Percentiles rank a stretch among this genome's conserved stretches.
Conservation (phyloP, 306 rosid genomes). For the Lathyrus aphaca region DNA sequence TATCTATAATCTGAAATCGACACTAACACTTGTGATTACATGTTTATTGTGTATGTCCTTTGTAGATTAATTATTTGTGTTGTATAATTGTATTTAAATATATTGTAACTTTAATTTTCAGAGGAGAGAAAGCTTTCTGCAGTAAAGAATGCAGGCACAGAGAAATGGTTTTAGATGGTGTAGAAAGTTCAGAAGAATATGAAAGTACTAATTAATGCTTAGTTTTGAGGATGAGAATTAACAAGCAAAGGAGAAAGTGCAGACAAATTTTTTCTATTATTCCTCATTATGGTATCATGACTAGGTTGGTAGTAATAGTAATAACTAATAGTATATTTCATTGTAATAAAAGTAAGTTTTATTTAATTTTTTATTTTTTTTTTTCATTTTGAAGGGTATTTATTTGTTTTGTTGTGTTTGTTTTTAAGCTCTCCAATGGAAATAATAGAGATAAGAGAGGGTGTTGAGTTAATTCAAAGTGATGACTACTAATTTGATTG, state of each 20-base stretch:
- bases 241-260: slow-evolving; percentile 34
- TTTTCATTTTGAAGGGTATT: slow-evolving; percentile 3
- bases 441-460: slow-evolving; percentile 61
- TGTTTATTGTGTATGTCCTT: too few species aligned
- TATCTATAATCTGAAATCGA: too few species aligned
- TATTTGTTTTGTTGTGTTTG: neutral
- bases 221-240: slow-evolving; percentile 21
- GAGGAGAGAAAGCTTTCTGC: slow-evolving; percentile 96
- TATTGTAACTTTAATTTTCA: slow-evolving; percentile 19
- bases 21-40: too few species aligned
- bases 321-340: neutral
- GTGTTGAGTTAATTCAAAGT: slow-evolving; percentile 48
- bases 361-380: neutral
- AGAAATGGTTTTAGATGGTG: slow-evolving; percentile 75
- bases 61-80: too few species aligned
- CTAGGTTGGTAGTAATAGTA: neutral
- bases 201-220: slow-evolving; percentile 35
- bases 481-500: slow-evolving; percentile 46
- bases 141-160: slow-evolving; percentile 74
- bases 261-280: slow-evolving; percentile 36
- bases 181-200: slow-evolving; percentile 49
- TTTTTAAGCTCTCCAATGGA: slow-evolving; percentile 50
- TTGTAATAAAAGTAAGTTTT: slow-evolving; percentile 6
- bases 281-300: slow-evolving; percentile 34
- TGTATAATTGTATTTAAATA: too few species aligned